A percentile compares a stretch with the other conserved stretches of the same genome.
Conservation (phyloP, 257 asterid genomes). For the Solanum lycopersicoides region DNA sequence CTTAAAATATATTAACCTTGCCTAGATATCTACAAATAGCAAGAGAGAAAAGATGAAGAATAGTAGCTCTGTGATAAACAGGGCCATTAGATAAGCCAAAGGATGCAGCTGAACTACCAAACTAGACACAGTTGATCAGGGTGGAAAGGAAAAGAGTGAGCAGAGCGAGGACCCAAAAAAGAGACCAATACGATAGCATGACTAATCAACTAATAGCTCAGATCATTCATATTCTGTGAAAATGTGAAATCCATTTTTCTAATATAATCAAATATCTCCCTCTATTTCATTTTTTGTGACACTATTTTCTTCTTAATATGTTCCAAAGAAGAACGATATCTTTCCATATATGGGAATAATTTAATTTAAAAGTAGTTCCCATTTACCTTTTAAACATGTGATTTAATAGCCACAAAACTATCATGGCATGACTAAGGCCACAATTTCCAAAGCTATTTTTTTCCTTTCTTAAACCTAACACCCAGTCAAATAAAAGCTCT, state of each 20-base stretch:
- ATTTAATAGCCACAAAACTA: neutral
- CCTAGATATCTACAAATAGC: neutral
- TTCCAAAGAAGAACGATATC: neutral
- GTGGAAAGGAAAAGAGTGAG: neutral
- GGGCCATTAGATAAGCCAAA: neutral
- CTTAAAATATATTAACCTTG: neutral
- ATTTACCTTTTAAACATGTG: neutral
- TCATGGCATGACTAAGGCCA: neutral
- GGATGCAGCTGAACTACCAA: neutral
- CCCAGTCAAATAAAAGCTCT: neutral
- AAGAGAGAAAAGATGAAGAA: neutral
- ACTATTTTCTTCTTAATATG: neutral
- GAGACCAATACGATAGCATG: neutral
- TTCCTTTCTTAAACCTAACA: neutral
- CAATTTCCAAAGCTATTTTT: neutral
- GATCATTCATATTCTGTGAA: neutral
- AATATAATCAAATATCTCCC: neutral
- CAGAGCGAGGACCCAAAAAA: neutral
- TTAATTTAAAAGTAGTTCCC: neutral
- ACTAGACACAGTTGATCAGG: neutral
- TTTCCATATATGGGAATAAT: neutral
- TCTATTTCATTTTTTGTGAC: neutral
- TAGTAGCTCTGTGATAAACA: neutral
- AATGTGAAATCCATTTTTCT: neutral
- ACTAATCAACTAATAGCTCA: neutral